Percentiles rank a stretch among this genome's conserved stretches.
Conservation (phyloP, 2,329 filamentous ascomycete species). For the Fusarium compactum region DNA sequence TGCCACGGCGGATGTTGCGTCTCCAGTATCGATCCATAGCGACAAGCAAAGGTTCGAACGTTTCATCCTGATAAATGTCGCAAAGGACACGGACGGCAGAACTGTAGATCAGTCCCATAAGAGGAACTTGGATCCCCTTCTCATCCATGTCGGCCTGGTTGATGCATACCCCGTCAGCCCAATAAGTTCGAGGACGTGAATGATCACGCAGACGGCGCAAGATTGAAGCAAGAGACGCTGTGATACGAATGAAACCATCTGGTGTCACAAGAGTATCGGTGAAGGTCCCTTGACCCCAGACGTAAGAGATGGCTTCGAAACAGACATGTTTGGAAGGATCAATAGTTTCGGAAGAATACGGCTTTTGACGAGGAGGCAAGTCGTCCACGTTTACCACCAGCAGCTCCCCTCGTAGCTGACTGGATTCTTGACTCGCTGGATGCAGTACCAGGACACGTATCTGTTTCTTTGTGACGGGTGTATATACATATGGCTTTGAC, state of each 20-base stretch:
- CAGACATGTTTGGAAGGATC: background rate
- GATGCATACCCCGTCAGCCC: slow-evolving; percentile 17
- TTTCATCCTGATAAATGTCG: background rate
- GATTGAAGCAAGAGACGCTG: slow-evolving; percentile 14
- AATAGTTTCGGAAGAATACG: background rate
- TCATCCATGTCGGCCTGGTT: background rate
- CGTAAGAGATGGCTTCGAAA: slow-evolving; percentile 17
- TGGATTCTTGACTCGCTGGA: background rate
- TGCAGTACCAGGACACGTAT: background rate
- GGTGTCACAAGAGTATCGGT: background rate
- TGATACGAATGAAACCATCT: background rate
- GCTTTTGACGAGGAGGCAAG: background rate
- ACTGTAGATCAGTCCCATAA: slow-evolving; percentile 17
- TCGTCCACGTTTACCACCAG: background rate
- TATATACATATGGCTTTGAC: background rate
- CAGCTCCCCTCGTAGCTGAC: background rate
- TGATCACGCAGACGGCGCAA: background rate
- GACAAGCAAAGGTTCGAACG: background rate
- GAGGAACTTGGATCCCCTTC: slow-evolving; percentile 11
- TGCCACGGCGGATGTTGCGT: slow-evolving; percentile 1
- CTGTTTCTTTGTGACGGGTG: background rate
- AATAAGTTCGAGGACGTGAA: background rate
- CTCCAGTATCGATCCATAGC: slow-evolving; percentile 13
- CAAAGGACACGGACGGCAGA: slow-evolving; percentile 15
- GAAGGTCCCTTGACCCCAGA: slow-evolving; percentile 8